Base-by-base conservation (phyloP, 768 basidiomycete species). In the Pseudohyphozyma bogoriensis region DNA sequence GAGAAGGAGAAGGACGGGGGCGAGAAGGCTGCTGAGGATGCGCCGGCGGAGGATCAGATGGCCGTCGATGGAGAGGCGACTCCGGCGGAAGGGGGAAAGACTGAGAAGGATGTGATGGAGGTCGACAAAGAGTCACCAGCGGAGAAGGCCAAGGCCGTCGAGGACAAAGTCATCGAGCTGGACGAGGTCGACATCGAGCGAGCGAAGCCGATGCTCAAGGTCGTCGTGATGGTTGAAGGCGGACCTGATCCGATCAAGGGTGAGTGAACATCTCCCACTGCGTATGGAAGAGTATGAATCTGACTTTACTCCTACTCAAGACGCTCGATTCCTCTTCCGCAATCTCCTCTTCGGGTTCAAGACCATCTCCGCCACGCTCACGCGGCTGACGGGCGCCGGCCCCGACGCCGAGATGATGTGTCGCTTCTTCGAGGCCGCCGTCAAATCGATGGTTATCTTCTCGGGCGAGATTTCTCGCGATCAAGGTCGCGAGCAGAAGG, bases 311-410 rank as follows among this genome's bases (percentile, higher is more conserved):
- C 9, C 32, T 28, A 16, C 31, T 47, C 68, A n/a, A 95, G 95
- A 96, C 70, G 86, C 84, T 45, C 84, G 89, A 29, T 78, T 84
- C 58, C 79, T 99, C 29, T 88, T 89, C 74, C 84, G 89, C 56
- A 87, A 89, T 3, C 79, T 97, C 51, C 78, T 93, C 10, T 89
- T 89, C 66, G 90, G 88, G 0, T 84, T 92, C 71, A 85, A 90
- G 24, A 83, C 85, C 1, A 84, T 85, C 62, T 79, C 95, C 7
- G 76, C 79, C 22, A 82, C 82, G 15, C 75, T 96, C 67, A 86
- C 85, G 69, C 87, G 87, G 71, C 82, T 84, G 58, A 85, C 88
- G 22, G 85, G 84, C 0, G 80, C 84, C 20, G 57, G 60, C 1
- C 85, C 89, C 3, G 88, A 96, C 68, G 90, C 90, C 15, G 83